A percentile compares a stretch with the other conserved stretches of the same genome.
Evolutionary conservation across 1,284 basidiomycete species (phyloP).

Genomic region (Ceratobasidium sp.): DNA sequence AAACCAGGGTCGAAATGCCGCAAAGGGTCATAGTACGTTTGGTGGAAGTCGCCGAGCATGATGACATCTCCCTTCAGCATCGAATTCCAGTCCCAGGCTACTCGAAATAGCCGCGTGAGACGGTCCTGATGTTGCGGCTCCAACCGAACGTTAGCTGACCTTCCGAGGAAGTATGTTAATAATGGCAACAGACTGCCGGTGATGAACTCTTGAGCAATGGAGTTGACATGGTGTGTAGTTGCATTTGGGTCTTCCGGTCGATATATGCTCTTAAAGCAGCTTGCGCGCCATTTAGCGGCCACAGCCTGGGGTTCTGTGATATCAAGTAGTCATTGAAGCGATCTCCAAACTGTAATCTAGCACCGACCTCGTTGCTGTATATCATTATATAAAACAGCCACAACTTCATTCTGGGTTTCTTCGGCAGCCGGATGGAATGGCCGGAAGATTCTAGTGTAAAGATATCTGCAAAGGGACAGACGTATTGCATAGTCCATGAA

Average conservation of each 20-base stretch:
- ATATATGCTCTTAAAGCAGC: conserved; percentile 16
- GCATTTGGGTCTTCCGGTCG: conserved; percentile 9
- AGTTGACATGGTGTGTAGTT: neutral
- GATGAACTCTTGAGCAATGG: neutral
- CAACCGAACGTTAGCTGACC: neutral
- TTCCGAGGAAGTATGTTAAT: conserved; percentile 18
- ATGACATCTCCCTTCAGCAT: conserved; percentile 30
- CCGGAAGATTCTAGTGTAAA: conserved; percentile 31
- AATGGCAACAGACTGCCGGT: neutral
- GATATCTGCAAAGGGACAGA: conserved; percentile 9
- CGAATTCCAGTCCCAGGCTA: conserved; percentile 39
- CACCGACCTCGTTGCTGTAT: conserved; percentile 24
- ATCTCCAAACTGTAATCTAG: neutral
- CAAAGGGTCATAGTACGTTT: neutral
- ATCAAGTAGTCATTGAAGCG: neutral
- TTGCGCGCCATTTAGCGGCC: conserved; percentile 29
- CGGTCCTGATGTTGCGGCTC: neutral
- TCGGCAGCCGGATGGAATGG: conserved; percentile 41
- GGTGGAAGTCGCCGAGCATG: conserved; percentile 34
- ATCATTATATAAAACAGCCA: conserved; percentile 11
- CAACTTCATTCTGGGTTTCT: neutral
- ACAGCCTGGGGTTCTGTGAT: conserved; percentile 29
- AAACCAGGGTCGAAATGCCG: conserved; percentile 3
- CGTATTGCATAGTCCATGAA: conserved; percentile 45
- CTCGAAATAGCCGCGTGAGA: neutral